Base-by-base conservation (phyloP, 129 eudicot genomes). In the Smallanthus sonchifolius region DNA sequence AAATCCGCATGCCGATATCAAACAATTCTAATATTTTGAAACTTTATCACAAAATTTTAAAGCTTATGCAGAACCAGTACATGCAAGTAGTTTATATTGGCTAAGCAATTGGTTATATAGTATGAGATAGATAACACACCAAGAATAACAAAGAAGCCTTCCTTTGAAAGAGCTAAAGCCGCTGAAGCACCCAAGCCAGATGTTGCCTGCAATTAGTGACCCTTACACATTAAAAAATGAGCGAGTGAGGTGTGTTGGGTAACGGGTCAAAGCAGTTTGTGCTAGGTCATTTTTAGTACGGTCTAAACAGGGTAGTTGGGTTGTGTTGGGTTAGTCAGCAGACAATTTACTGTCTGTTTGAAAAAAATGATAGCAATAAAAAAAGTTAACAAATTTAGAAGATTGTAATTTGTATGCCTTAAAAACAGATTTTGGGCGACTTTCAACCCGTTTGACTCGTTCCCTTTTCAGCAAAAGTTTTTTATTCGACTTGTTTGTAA, bases 141-240 rank as follows among this genome's bases (percentile, higher is more conserved):
- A 65, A 94, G 90, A 78, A 90, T 87, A 56, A 91, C 89, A 67
- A 16, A 83, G 80, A 83, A 94, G 67, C 97, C 99, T 81, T 94
- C 80, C 79, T 65, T 83, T 40, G 97, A 80, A 70, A 94, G 91
- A 47, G 85, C 91, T 77, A 78, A 54, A 67, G 94, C 91, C 37
- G 91, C 89, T 70, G 93, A 94, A 63, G 97, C 97, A 80, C 99
- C 99, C 79, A 94, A 81, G 42, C 99, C 99, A 68, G 99, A 91
- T 13, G 96, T 83, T 43, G 96, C 96, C 99, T 94, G 83, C 64
- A 80, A 70, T 70, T 66, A 66, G 49, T 45, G 64, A 70, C 13
- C 47, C 47, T 42, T 67, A 28, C 67, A 28, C 67, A 66, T 17
- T 15, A 73, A 59, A 17, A 16, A 51, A 75, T 24, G 44, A 37